Evolutionary conservation across 768 basidiomycete genomes (phyloP).

Genomic region (Boletus edulis): DNA sequence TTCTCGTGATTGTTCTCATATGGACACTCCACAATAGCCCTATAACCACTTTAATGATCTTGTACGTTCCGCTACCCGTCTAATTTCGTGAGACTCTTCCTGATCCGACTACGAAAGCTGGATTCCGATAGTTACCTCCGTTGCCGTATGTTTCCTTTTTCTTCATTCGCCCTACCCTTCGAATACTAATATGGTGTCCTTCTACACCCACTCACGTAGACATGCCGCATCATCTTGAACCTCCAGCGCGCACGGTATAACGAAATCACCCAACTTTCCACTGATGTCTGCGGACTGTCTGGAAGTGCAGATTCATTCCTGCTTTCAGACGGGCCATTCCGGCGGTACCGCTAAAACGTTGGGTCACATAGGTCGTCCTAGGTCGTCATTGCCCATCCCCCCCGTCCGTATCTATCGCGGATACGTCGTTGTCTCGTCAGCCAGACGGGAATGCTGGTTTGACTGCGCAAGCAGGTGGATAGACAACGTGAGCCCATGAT

Average conservation of each 20-base stretch:
- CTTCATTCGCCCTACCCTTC: background rate
- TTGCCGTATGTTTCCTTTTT: slow-evolving; percentile 13
- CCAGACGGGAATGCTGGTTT: no score
- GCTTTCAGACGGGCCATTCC: background rate
- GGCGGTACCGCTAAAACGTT: background rate
- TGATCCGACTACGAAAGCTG: slow-evolving; percentile 12
- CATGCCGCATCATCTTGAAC: slow-evolving; percentile 18
- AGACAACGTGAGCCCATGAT: no score
- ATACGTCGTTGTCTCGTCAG: no score
- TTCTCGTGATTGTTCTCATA: slow-evolving; percentile 7
- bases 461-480: no score
- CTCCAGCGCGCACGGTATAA: background rate
- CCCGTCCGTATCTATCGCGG: no score
- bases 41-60: slow-evolving; percentile 7
- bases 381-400: no score
- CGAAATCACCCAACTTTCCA: slow-evolving; percentile 4
- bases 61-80: slow-evolving; percentile 2
- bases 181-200: background rate
- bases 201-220: background rate
- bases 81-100: background rate
- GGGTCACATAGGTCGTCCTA: no score
- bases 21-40: background rate
- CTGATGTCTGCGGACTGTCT: slow-evolving; percentile 14
- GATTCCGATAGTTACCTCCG: slow-evolving; percentile 15
- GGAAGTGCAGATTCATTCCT: slow-evolving; percentile 14